Evolutionary conservation across 306 rosid species (phyloP).

Genomic region (Oemleria cerasiformis): DNA sequence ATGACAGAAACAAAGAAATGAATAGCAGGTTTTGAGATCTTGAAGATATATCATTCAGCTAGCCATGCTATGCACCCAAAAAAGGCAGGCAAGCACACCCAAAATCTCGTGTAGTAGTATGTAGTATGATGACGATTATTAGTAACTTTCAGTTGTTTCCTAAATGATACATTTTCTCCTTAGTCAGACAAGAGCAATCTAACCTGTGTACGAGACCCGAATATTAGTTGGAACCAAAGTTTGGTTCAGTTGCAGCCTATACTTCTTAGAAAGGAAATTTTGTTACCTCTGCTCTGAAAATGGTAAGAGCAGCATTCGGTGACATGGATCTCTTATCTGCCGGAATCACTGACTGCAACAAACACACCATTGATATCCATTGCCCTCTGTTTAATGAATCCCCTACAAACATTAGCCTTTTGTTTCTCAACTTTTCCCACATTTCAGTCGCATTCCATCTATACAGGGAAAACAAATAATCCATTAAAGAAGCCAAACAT

Average conservation of each 20-base stretch:
- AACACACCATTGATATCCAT: conserved; percentile 94
- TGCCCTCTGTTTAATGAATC: conserved; percentile 97
- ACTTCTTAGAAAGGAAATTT: conserved; percentile 1
- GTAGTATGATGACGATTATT: not conserved
- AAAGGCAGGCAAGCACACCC: not conserved
- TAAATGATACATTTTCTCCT: not conserved
- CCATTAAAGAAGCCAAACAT: conserved; percentile 16
- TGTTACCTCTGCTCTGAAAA: conserved; percentile 84
- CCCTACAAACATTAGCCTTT: conserved; percentile 97
- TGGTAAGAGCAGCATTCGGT: conserved; percentile 88
- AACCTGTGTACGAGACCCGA: not conserved
- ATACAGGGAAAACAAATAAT: conserved; percentile 17
- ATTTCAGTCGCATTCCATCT: conserved; percentile 75
- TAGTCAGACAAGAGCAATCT: not conserved
- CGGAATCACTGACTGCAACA: conserved; percentile 88
- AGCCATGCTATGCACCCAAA: not conserved
- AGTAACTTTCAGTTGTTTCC: not conserved
- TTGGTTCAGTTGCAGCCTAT: not conserved
- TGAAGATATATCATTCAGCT: conserved; percentile 1
- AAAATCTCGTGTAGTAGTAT: not conserved
- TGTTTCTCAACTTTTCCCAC: conserved; percentile 93
- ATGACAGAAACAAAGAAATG: conserved; percentile 23
- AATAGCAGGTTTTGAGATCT: not conserved
- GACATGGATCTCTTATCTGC: conserved; percentile 81
- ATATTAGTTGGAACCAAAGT: not conserved